Evolutionary conservation across 352 stramenopile species (phyloP).

Genomic region (Achlya hypogyna): DNA sequence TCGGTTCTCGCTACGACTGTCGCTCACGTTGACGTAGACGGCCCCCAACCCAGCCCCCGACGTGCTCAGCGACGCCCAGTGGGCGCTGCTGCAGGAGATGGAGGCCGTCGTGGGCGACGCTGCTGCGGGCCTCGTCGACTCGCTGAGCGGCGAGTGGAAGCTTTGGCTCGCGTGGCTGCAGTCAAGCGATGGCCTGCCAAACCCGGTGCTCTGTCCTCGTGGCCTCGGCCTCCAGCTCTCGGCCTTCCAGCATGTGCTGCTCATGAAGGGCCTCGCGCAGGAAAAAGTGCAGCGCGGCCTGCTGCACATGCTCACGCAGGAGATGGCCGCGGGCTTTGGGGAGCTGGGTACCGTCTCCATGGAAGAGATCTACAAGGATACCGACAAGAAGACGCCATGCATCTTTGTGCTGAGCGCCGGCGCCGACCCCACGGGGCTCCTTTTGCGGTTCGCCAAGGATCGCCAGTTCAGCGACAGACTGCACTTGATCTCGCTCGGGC

Average conservation of each 20-base stretch:
- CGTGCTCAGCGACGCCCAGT: slow-evolving; percentile 64
- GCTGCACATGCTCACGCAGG: slow-evolving; percentile 71
- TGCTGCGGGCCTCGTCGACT: slow-evolving; percentile 61
- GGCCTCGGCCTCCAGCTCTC: slow-evolving; percentile 35
- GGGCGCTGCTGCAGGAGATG: slow-evolving; percentile 74
- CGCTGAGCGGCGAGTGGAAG: slow-evolving; percentile 44
- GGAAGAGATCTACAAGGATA: slow-evolving; percentile 91
- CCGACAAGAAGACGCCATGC: slow-evolving; percentile 86
- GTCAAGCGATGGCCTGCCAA: slow-evolving; percentile 32
- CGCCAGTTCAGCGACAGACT: slow-evolving; percentile 80
- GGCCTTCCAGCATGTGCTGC: slow-evolving; percentile 65
- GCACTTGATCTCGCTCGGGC: slow-evolving; percentile 87
- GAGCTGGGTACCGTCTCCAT: slow-evolving; percentile 78
- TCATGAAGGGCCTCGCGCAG: slow-evolving; percentile 75
- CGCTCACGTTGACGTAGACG: slow-evolving; percentile 16
- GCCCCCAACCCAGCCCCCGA: slow-evolving; percentile 51
- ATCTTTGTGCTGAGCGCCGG: slow-evolving; percentile 91
- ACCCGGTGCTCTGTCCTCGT: slow-evolving; percentile 30
- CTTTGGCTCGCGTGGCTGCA: slow-evolving; percentile 56
- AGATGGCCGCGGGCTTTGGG: slow-evolving; percentile 83
- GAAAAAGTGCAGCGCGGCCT: slow-evolving; percentile 86
- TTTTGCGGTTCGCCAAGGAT: slow-evolving; percentile 88
- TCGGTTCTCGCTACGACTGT: slow-evolving; percentile 17
- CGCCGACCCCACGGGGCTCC: slow-evolving; percentile 87
- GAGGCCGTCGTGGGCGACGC: slow-evolving; percentile 33